Conservation (phyloP, 1,139 yeast genomes). For the Zhuliangozyma blackwelliae region DNA sequence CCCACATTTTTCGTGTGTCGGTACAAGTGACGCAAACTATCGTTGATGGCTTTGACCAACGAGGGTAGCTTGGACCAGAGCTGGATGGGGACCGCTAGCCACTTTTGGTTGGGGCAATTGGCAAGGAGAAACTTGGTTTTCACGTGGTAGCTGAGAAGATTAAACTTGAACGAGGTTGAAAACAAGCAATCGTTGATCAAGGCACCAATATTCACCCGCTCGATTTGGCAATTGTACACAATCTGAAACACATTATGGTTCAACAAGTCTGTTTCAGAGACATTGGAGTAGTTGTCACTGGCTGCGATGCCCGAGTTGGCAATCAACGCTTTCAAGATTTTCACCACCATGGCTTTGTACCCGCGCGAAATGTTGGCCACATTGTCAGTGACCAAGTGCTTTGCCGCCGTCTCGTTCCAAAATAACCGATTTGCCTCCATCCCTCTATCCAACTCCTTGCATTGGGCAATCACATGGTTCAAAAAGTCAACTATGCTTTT, state of each 20-base stretch:
- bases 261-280: constrained; percentile 6
- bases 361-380: constrained; percentile 5
- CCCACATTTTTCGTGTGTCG: constrained; percentile 2
- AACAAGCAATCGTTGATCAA: constrained; percentile 11
- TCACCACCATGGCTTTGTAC: constrained; percentile 7
- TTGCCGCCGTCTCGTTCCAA: constrained; percentile 7
- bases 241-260: constrained; percentile 13
- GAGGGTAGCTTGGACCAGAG: constrained; percentile 12
- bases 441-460: constrained; percentile 8
- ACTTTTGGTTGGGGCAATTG: constrained; percentile 3
- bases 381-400: constrained; percentile 7
- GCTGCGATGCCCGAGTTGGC: constrained; percentile 4
- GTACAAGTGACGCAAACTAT: constrained; percentile 5
- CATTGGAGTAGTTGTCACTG: background rate
- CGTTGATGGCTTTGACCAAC: constrained; percentile 9
- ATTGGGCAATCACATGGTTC: constrained; percentile 7
- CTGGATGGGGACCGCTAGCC: constrained; percentile 10
- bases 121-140: constrained; percentile 7
- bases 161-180: constrained; percentile 7
- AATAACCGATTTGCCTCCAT: constrained; percentile 2
- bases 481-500: constrained; percentile 10
- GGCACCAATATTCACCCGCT: constrained; percentile 15
- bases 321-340: constrained; percentile 7
- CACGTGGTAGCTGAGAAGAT: constrained; percentile 9
- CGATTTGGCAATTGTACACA: constrained; percentile 14